These are phyloP conservation scores for Dioscorea zingiberensis DNA, from an alignment of 106 monocot genomes.

Conservation along the genomic window DNA sequence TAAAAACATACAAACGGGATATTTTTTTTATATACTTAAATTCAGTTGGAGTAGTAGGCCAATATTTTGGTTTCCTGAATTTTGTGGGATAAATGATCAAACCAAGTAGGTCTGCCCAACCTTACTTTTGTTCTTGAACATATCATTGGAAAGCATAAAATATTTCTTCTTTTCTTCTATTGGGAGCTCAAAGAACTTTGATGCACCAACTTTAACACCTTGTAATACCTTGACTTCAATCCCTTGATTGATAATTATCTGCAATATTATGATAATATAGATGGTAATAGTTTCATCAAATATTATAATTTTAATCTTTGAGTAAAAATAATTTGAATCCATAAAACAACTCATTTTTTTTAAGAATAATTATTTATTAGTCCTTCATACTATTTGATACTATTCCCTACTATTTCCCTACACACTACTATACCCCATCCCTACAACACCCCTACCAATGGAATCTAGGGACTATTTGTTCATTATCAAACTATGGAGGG, in stretches of 20 bases:
- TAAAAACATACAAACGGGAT: no score
- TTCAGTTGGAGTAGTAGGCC: constrained; percentile 7
- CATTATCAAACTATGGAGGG: no score
- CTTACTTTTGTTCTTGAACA: constrained; percentile 21
- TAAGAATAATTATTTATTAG: no score
- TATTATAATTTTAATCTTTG: no score
- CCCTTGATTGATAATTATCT: constrained; percentile 26
- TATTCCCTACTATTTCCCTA: no score
- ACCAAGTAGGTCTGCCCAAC: constrained; percentile 12
- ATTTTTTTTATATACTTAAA: constrained; percentile 21
- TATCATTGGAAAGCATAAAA: constrained; percentile 16
- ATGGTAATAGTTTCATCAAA: no score
- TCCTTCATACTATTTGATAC: no score
- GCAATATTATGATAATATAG: neutral
- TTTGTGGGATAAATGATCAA: neutral
- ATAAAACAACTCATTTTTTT: no score
- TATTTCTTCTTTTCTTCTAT: constrained; percentile 20
- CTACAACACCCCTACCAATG: no score
- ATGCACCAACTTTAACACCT: constrained; percentile 4
- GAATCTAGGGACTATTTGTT: no score
- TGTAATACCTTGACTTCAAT: constrained; percentile 1
- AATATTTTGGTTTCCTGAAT: constrained; percentile 12
- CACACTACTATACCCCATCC: no score
- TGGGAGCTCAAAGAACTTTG: constrained; percentile 13
- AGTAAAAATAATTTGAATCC: no score